phyloP scores from a whole-genome alignment of 345 rosid species.

The Cardiospermum halicacabum region DNA sequence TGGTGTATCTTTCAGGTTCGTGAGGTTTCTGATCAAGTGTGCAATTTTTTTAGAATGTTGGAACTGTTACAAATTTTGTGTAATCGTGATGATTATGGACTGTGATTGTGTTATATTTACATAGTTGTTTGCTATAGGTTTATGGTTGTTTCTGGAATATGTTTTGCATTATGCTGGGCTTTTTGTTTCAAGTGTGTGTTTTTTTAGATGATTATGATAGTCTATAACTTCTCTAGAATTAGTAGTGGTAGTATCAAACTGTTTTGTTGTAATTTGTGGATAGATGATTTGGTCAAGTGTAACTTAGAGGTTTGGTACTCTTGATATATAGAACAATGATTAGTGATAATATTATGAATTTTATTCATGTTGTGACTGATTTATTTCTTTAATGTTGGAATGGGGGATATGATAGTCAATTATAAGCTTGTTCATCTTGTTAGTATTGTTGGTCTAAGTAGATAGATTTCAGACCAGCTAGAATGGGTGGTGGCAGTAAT shows the following conservation, averaged over 20 bases:
- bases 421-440: too few relatives aligned
- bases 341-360: background rate
- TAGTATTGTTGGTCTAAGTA: too few relatives aligned
- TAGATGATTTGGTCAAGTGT: background rate
- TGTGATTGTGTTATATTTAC: background rate
- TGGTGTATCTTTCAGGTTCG: constrained; percentile 86
- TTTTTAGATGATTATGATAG: background rate
- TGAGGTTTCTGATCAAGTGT: constrained; percentile 7
- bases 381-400: background rate
- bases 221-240: background rate
- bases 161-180: background rate
- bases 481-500: too few relatives aligned
- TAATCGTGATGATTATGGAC: background rate
- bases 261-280: background rate
- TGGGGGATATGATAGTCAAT: background rate
- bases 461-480: too few relatives aligned
- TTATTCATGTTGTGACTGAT: background rate
- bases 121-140: background rate
- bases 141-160: background rate
- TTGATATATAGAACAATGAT: background rate
- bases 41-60: background rate
- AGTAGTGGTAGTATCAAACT: background rate
- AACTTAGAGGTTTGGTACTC: background rate
- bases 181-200: background rate
- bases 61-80: background rate